These are phyloP conservation scores for Tetracladium maxilliforme DNA, from an alignment of 2,329 filamentous ascomycete species.

Conservation along the genomic window DNA sequence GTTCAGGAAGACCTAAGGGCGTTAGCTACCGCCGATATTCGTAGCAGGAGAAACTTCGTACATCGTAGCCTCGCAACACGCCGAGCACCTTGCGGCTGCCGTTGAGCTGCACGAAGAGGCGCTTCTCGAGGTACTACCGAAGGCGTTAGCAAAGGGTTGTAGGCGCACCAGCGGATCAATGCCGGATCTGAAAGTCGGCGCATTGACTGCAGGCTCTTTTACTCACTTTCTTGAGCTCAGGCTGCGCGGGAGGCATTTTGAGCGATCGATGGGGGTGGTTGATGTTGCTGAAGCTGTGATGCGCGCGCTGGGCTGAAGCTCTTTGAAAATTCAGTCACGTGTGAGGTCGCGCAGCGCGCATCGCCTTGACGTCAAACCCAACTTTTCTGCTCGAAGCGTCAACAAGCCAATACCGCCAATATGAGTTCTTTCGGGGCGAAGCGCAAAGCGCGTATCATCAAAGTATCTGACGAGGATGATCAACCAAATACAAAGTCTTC, in stretches of 20 bases:
- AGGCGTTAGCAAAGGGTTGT: constrained; percentile 4
- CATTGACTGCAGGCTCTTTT: constrained; percentile 2
- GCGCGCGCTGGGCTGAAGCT: too few species aligned
- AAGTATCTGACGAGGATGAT: constrained; percentile 52
- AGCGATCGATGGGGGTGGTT: constrained; percentile 5
- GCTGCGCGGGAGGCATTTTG: constrained; percentile 93
- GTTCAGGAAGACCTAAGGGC: constrained; percentile 78
- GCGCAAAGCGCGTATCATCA: constrained; percentile 65
- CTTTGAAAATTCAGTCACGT: too few species aligned
- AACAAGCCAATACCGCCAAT: too few species aligned
- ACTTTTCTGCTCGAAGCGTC: too few species aligned
- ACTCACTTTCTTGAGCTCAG: constrained; percentile 91
- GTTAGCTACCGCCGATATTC: not conserved
- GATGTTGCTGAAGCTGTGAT: constrained; percentile 8
- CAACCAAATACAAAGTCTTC: constrained; percentile 17
- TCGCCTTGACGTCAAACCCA: too few species aligned
- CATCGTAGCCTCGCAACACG: constrained; percentile 89
- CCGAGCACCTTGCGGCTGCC: constrained; percentile 96
- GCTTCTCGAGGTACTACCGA: constrained; percentile 91
- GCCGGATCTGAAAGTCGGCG: constrained; percentile 1
- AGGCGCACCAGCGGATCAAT: not conserved
- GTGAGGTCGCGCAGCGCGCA: too few species aligned
- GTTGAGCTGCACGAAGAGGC: constrained; percentile 94
- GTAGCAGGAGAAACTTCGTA: constrained; percentile 40
- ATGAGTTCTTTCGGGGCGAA: constrained; percentile 43